These are phyloP conservation scores for Physcia stellaris DNA, from an alignment of 495 filamentous ascomycete genomes.

Conservation along the genomic window DNA sequence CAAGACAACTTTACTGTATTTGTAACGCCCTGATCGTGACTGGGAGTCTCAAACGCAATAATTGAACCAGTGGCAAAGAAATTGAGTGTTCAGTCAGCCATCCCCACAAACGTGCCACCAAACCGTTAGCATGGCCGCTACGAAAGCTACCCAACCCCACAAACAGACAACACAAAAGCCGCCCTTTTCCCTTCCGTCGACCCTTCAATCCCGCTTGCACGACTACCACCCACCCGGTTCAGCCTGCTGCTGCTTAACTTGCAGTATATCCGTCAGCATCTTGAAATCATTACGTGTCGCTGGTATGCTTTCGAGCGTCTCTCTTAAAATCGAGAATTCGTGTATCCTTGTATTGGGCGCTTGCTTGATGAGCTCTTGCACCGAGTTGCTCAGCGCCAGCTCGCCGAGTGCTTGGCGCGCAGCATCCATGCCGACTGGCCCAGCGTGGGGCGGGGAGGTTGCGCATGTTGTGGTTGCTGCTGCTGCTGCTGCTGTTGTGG, in stretches of 20 bases:
- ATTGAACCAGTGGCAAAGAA: too few relatives aligned
- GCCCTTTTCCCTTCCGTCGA: background rate
- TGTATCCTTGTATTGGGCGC: slow-evolving; percentile 44
- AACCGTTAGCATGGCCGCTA: too few relatives aligned
- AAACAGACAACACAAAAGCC: too few relatives aligned
- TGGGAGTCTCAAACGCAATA: too few relatives aligned
- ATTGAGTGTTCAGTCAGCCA: too few relatives aligned
- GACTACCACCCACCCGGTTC: background rate
- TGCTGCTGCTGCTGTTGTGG: slow-evolving; percentile 20
- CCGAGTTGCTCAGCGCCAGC: slow-evolving; percentile 45
- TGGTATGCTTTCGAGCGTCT: slow-evolving; percentile 14
- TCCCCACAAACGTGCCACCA: too few relatives aligned
- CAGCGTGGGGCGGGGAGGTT: slow-evolving; percentile 17
- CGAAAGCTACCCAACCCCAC: too few relatives aligned
- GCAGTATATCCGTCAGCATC: slow-evolving; percentile 13
- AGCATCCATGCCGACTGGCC: slow-evolving; percentile 28
- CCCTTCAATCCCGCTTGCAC: background rate
- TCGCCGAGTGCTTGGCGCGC: slow-evolving; percentile 45
- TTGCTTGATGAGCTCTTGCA: slow-evolving; percentile 53
- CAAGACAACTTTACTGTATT: too few relatives aligned
- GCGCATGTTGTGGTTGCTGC: slow-evolving; percentile 17
- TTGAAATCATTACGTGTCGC: slow-evolving; percentile 11
- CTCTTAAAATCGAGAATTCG: slow-evolving; percentile 51
- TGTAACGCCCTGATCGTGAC: too few relatives aligned
- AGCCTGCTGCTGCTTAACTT: slow-evolving; percentile 8